Conservation (phyloP, 2,329 filamentous ascomycete genomes). For the Aspergillus niger region DNA sequence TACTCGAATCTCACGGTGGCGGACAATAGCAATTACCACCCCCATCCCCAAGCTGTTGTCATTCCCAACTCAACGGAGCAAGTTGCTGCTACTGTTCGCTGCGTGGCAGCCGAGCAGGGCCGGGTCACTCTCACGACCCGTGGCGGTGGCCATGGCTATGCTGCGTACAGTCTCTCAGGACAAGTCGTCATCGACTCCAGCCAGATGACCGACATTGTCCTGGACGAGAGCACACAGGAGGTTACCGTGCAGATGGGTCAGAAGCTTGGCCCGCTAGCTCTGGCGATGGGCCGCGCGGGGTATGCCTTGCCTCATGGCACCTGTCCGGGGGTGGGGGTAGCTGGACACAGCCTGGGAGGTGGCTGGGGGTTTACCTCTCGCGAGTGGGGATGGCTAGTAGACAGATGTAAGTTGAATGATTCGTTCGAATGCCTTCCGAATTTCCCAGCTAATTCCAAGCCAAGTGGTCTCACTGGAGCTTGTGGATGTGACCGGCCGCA, state of each 20-base stretch:
- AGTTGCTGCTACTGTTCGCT: slow-evolving; percentile 9
- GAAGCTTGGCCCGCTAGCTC: not conserved
- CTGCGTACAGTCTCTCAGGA: slow-evolving; percentile 9
- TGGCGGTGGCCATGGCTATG: slow-evolving; percentile 13
- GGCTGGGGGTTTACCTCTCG: slow-evolving; percentile 10
- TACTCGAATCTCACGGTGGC: slow-evolving; percentile 1
- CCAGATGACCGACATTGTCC: slow-evolving; percentile 1
- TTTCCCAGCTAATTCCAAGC: not conserved
- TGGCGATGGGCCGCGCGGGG: slow-evolving; percentile 5
- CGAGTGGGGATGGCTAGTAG: slow-evolving; percentile 14
- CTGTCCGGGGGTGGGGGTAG: slow-evolving; percentile 8
- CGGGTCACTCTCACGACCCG: slow-evolving; percentile 9
- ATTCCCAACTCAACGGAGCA: slow-evolving; percentile 3
- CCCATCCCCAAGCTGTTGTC: slow-evolving; percentile 5
- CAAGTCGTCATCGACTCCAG: slow-evolving; percentile 10
- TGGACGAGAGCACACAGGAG: not conserved
- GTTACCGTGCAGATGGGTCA: not conserved
- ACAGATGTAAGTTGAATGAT: slow-evolving; percentile 5
- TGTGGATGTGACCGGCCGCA: not conserved
- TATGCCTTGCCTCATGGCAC: slow-evolving; percentile 13
- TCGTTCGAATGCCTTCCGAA: not conserved
- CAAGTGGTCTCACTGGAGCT: not conserved
- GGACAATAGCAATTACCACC: slow-evolving; percentile 10
- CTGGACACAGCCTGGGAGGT: slow-evolving; percentile 9
- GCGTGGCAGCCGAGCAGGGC: slow-evolving; percentile 7